Conservation (phyloP, 164 flowering plant species). For the Paratinospora sagittata region DNA sequence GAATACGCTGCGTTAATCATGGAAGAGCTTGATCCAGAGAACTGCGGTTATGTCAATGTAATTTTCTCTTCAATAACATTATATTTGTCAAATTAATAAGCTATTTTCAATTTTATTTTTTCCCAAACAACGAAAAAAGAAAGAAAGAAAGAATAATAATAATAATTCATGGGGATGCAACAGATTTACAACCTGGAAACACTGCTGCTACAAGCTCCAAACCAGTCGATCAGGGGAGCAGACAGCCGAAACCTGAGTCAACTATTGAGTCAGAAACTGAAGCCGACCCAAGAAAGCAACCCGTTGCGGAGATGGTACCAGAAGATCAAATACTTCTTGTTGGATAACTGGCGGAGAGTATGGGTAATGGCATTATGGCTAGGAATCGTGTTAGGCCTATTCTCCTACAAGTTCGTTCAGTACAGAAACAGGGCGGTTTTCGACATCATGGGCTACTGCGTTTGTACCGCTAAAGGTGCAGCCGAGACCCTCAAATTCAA, state of each 20-base stretch:
- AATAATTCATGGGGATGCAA: neutral
- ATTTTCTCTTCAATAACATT: no score
- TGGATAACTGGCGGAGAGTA: constrained; percentile 46
- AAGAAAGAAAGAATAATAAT: no score
- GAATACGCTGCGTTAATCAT: constrained; percentile 57
- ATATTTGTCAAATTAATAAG: no score
- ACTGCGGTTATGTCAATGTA: constrained; percentile 38
- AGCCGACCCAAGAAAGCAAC: constrained; percentile 29
- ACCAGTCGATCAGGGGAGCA: constrained; percentile 18
- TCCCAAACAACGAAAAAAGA: no score
- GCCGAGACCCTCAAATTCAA: constrained; percentile 63
- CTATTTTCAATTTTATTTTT: no score
- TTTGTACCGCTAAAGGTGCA: constrained; percentile 53
- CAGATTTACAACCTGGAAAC: constrained; percentile 31
- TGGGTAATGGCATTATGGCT: constrained; percentile 53
- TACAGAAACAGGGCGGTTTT: constrained; percentile 34
- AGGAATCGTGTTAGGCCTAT: constrained; percentile 31
- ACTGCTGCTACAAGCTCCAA: constrained; percentile 31
- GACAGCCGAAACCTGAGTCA: constrained; percentile 28
- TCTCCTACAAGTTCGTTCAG: constrained; percentile 46
- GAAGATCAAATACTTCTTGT: constrained; percentile 32
- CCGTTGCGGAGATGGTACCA: constrained; percentile 33
- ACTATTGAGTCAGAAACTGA: constrained; percentile 32
- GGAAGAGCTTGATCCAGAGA: constrained; percentile 56
- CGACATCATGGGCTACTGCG: constrained; percentile 51